Base-by-base conservation (phyloP, 208 protist genomes). In the Porcisia hertigi region DNA sequence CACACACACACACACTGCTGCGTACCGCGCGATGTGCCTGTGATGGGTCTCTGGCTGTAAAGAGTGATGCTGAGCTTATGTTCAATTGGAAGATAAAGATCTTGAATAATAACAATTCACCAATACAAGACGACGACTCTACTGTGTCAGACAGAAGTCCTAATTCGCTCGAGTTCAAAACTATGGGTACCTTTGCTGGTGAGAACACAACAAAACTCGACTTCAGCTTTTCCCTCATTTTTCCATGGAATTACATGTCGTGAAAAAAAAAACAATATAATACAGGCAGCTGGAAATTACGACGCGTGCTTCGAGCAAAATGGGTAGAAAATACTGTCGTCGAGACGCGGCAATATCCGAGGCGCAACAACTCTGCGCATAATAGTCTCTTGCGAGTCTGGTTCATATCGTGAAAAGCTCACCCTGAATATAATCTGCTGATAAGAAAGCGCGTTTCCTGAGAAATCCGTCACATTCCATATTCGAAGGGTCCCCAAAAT, bases 311-410 rank as follows among this genome's bases (percentile, higher is more conserved):
- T 76, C 54, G 79, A 69, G 11, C 74, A 77, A 76, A 96, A 96
- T 1, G 88, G 92, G 75, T 96, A 94, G 78, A 96, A 96, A 59
- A 94, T 84, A 47, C 62, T 89, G 54, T 91, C 81, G 52, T 92
- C 87, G 0, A 93, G 73, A 45, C 67, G 81, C 14, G 88, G 89
- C 20, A 96, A 81, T 76, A 96, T 86, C 53, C 83, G 84, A 55
- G 89, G 88, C 1, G 89, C 83, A 71, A 86, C 73, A 62, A 96
- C 84, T 3, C 77, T 47, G 41, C 83, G 85, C 75, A 76, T 63
- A 67, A 87, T 84, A 45, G 77, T 88, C 23, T 73, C 79, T 49
- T 89, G 84, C n/a, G 83, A 88, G 58, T 86, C 54, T 2, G 85
- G 64, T 53, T 89, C 58, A 39, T 87, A 87, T 25, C 87, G 57